phyloP scores from a whole-genome alignment of 768 basidiomycete genomes.

The Leccinellum luteum region DNA sequence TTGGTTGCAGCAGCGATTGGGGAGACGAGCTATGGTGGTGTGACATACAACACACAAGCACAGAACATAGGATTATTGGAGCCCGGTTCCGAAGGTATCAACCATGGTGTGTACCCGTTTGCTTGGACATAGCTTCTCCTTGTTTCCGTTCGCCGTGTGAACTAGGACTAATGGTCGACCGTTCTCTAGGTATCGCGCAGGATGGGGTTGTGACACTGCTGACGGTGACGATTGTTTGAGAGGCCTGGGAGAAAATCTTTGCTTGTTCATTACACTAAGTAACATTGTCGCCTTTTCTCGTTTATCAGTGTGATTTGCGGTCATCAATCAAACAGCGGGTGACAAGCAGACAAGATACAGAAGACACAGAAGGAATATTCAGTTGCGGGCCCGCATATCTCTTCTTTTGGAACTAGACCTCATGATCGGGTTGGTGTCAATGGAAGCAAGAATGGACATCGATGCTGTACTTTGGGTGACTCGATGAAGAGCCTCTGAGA shows the following conservation, averaged over 20 bases:
- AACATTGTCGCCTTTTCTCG: too few species aligned
- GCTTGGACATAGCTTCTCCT: background rate
- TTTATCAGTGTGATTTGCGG: too few species aligned
- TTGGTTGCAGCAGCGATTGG: conserved; percentile 41
- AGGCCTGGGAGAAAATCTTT: background rate
- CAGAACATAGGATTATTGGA: conserved; percentile 52
- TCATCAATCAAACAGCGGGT: too few species aligned
- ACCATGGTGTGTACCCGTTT: conserved; percentile 41
- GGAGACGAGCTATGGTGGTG: conserved; percentile 38
- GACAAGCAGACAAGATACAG: too few species aligned
- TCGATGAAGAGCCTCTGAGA: too few species aligned
- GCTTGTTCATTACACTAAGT: too few species aligned
- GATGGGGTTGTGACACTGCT: conserved; percentile 57
- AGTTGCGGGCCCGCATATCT: too few species aligned
- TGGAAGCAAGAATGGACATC: too few species aligned
- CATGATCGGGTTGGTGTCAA: too few species aligned
- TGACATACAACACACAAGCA: conserved; percentile 46
- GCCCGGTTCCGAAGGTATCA: conserved; percentile 49
- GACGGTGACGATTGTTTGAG: conserved; percentile 46
- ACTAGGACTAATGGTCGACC: background rate
- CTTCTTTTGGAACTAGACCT: too few species aligned
- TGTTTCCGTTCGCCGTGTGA: background rate
- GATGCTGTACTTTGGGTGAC: too few species aligned
- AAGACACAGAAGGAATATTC: too few species aligned
- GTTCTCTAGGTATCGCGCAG: conserved; percentile 49